Conservation (phyloP, 345 rosid species). For the Luvunga scandens region DNA sequence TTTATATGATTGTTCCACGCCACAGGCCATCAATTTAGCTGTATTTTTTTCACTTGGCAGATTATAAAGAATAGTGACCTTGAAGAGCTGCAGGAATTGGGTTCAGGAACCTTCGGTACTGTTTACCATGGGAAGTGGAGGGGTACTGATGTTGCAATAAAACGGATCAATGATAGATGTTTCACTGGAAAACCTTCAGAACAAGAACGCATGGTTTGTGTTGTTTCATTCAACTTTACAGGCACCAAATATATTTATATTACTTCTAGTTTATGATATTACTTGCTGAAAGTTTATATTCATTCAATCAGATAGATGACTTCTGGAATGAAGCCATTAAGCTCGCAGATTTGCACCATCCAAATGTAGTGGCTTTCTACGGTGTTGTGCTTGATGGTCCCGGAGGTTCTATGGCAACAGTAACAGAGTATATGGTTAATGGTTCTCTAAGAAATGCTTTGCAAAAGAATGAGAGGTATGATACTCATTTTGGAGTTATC, state of each 20-base stretch:
- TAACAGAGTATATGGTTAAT: constrained; percentile 73
- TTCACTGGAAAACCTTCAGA: constrained; percentile 64
- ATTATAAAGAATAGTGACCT: constrained; percentile 57
- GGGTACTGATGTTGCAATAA: constrained; percentile 67
- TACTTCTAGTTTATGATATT: background rate
- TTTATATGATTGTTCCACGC: background rate
- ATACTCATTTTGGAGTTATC: background rate
- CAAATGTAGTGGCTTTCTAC: constrained; percentile 76
- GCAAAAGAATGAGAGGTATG: constrained; percentile 58
- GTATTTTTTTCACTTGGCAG: constrained; percentile 28
- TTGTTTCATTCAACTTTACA: background rate
- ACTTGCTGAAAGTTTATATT: constrained; percentile 1
- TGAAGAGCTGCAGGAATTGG: constrained; percentile 59
- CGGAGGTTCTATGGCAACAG: constrained; percentile 73
- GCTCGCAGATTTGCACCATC: constrained; percentile 81
- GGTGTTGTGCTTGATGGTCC: constrained; percentile 75
- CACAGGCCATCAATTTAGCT: background rate
- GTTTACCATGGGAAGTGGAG: constrained; percentile 81
- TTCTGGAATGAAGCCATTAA: constrained; percentile 82
- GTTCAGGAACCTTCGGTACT: constrained; percentile 73
- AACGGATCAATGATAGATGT: constrained; percentile 58
- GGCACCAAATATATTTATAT: background rate
- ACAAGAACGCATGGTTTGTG: constrained; percentile 62
- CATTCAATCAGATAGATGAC: constrained; percentile 48
- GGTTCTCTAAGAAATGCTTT: constrained; percentile 63